Base-by-base conservation (phyloP, 805 yeast genomes). In the Monosporozyma servazzii region DNA sequence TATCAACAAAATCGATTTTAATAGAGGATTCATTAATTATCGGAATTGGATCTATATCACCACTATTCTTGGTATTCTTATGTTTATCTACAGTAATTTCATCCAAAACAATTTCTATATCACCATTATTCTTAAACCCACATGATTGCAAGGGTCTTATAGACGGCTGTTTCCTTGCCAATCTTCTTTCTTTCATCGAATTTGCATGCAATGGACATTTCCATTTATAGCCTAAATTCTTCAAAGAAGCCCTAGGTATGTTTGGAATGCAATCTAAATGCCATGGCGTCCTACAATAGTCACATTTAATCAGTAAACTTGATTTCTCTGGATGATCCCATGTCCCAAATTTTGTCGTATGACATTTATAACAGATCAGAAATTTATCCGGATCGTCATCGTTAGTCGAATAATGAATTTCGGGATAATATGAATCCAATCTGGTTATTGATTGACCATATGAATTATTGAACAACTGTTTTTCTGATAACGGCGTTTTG, bases 171-270 rank as follows among this genome's bases (percentile, higher is more conserved):
- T 75, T 77, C 56, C 74, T 77, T 56, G 77, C 73, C 60, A 75
- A 72, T 48, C 88, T 69, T 51, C 74, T 69, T 51, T 48, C 55
- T 55, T 47, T 58, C 60, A 9, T 44, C 29, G 36, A 39, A 18
- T 30, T 51, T 20, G 80, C 79, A 69, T 88, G 97, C 58, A 86
- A 84, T 2, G 96, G 98, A 67, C 96, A 93, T 70, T 79, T 82
- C 98, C 96, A 91, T 65, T 83, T 86, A 45, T 75, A 74, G 1
- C 93, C 95, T 44, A 86, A 64, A 41, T 84, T 81, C 59, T 88
- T 87, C 18, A 84, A 79, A 5, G 84, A 73, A 15, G 87, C 75
- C 58, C 88, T 70, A 1, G 96, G 95, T 1, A 87, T 86, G 48
- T 77, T 74, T 15, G 68, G 68, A 15, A 90, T 67, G 66, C 98